Conservation (phyloP, 257 asterid genomes). For the Solanum paucissectum region DNA sequence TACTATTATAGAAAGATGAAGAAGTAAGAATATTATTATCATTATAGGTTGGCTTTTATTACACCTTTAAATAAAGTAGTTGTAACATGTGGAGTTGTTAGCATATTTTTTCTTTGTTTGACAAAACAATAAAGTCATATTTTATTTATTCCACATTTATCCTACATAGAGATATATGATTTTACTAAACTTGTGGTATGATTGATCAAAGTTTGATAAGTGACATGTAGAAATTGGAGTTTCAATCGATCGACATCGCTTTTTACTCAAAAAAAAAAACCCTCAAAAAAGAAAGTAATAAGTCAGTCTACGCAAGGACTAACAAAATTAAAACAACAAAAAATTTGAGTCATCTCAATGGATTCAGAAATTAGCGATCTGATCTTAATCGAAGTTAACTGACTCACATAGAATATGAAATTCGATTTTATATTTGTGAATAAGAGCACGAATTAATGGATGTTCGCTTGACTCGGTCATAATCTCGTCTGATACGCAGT, state of each 20-base stretch:
- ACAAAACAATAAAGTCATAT: background rate
- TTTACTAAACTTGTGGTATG: background rate
- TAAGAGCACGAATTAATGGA: accelerated
- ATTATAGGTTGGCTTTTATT: background rate
- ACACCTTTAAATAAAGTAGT: background rate
- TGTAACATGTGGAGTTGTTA: background rate
- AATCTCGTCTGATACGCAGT: too few relatives aligned
- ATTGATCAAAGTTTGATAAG: background rate
- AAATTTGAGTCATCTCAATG: too few relatives aligned
- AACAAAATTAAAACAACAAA: too few relatives aligned
- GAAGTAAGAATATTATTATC: background rate
- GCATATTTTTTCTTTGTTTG: background rate
- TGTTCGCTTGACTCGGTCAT: too few relatives aligned
- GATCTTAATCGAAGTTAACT: too few relatives aligned
- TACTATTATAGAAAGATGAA: background rate
- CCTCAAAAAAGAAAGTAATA: too few relatives aligned
- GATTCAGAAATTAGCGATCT: too few relatives aligned
- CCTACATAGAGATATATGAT: background rate
- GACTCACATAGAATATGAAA: too few relatives aligned
- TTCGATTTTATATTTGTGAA: too few relatives aligned
- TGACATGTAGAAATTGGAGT: background rate
- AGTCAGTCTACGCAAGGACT: too few relatives aligned
- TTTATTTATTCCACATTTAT: background rate
- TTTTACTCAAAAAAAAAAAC: background rate
- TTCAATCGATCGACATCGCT: background rate